Percentiles rank a stretch among this genome's conserved stretches.
Evolutionary conservation across 176 grass and related monocot genomes (phyloP).

Genomic region (Oryza meridionalis): DNA sequence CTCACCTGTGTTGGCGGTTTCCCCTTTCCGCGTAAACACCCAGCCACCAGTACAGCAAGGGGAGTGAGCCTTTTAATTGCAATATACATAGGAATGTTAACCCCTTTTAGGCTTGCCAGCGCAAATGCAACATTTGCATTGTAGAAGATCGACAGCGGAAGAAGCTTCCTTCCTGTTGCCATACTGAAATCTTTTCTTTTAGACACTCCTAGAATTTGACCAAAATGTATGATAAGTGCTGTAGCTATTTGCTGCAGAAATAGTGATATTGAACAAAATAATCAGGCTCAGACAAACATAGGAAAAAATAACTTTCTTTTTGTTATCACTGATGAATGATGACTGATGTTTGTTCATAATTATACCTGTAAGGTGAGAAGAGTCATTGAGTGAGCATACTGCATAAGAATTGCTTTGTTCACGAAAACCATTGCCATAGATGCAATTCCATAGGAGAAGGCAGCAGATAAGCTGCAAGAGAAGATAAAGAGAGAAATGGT

Average conservation of each 20-base stretch:
- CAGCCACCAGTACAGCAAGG: conserved; percentile 80
- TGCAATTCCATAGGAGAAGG: conserved; percentile 86
- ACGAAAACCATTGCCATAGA: conserved; percentile 99
- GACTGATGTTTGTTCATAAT: neutral
- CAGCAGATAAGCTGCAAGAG: conserved; percentile 71
- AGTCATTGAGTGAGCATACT: conserved; percentile 92
- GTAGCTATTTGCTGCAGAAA: conserved; percentile 85
- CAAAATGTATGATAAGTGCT: conserved; percentile 80
- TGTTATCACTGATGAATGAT: neutral
- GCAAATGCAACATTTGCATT: conserved; percentile 99
- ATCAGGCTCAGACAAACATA: conserved; percentile 24
- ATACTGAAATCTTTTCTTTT: conserved; percentile 82
- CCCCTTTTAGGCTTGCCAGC: conserved; percentile 90
- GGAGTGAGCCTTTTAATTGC: conserved; percentile 97
- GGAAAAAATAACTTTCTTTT: neutral
- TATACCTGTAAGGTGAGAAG: conserved; percentile 93
- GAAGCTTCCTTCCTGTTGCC: conserved; percentile 83
- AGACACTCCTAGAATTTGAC: conserved; percentile 59
- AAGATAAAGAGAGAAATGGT: conserved; percentile 22
- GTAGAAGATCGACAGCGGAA: conserved; percentile 84
- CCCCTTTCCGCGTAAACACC: conserved; percentile 69
- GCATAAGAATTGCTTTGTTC: conserved; percentile 94
- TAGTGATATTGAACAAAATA: conserved; percentile 8
- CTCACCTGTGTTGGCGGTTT: conserved; percentile 76
- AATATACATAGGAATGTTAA: conserved; percentile 99